These are phyloP conservation scores for Ophiocordyceps polyrhachis-furcata DNA, from an alignment of 2,329 filamentous ascomycete species.

Conservation along the genomic window DNA sequence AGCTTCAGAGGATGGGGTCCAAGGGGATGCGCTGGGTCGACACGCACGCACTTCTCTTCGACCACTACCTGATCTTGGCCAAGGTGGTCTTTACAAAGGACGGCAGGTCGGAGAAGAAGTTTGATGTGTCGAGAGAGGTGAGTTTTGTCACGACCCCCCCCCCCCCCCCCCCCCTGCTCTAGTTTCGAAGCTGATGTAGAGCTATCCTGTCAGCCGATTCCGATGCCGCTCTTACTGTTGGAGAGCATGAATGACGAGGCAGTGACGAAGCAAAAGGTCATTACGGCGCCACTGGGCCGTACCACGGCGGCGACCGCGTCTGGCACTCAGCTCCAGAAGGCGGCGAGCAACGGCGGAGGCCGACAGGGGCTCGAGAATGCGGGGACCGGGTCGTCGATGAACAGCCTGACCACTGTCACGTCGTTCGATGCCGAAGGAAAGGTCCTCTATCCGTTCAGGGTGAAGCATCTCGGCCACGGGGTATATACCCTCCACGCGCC, in stretches of 20 bases:
- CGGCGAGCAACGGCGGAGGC: constrained; percentile 28
- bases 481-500: constrained; percentile 81
- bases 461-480: constrained; percentile 90
- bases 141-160: constrained; percentile 8
- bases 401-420: constrained; percentile 26
- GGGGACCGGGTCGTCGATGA: constrained; percentile 46
- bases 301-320: constrained; percentile 43
- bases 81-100: constrained; percentile 59
- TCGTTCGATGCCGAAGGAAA: constrained; percentile 59
- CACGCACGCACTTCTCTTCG: constrained; percentile 82
- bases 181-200: background rate
- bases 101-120: constrained; percentile 58
- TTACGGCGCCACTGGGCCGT: constrained; percentile 41
- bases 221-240: constrained; percentile 85
- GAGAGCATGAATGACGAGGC: constrained; percentile 88
- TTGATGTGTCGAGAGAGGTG: constrained; percentile 83
- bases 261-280: constrained; percentile 64
- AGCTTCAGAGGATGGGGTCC: constrained; percentile 72
- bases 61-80: constrained; percentile 87
- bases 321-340: constrained; percentile 38
- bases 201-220: constrained; percentile 47
- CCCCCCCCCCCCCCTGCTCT: too few species aligned
- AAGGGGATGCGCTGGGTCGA: constrained; percentile 89
- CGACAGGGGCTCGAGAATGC: constrained; percentile 47
- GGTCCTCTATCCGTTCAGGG: constrained; percentile 80